Base-by-base conservation (phyloP, 2,329 filamentous ascomycete genomes). In the Colletotrichum coccodes region DNA sequence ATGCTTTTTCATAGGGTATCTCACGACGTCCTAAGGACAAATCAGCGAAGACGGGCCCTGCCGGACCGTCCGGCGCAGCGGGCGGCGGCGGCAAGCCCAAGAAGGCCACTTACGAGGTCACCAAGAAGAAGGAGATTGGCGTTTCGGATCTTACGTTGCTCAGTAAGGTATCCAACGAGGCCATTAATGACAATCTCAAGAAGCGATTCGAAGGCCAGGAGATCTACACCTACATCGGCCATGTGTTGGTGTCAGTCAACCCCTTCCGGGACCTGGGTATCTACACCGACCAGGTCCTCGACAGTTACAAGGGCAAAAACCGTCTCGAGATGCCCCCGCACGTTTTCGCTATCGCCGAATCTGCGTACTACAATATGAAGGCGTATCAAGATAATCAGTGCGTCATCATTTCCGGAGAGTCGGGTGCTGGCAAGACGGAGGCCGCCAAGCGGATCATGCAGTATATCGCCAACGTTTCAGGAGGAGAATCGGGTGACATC, bases 211-310 rank as follows among this genome's bases (percentile, higher is more conserved):
- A 98, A 79, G 95, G 95, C 86, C 92, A 88, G 80, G 95, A 99
- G 83, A 99, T 99, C 80, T 99, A 99, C 85, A 99, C 96, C 78
- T 99, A 99, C 82, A 99, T 99, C 80, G 96, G 96, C 84, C 95
- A 98, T 92, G 96, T 99, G 82, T 83, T 99, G 87, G 96, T 99
- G 75, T 98, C 96, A 44, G 96, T 99, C 80, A 99, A 99, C 82
- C 96, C 96, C 40, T 99, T 99, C 82, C 91, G 94, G 79, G 96
- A 99, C 79, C 87, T 97, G 84, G 96, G 96, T 64, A 98, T 99
- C 83, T 99, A 99, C 83, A 98, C 95, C 80, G 95, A 98, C 74
- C 85, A 92, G 76, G 94, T 98, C 67, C 89, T 99, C 77, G 91
- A 97, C 56, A 95, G 93, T 77, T 99, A 99, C 85, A 92, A 91